Conservation (phyloP, 305 asterid species). For the Solanum chacoense region DNA sequence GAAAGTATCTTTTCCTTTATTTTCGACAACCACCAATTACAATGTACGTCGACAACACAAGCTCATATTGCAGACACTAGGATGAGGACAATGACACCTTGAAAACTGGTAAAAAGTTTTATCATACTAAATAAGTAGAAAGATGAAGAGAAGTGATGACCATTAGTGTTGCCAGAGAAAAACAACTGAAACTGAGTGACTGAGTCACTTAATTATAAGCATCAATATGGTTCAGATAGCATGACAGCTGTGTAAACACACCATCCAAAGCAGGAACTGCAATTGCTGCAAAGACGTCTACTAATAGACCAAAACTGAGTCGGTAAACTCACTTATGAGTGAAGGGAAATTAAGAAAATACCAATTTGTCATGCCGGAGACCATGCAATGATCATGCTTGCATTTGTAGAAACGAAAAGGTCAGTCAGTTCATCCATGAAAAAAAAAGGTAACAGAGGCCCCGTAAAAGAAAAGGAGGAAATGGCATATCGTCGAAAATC, state of each 20-base stretch:
- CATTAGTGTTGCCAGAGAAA: not conserved
- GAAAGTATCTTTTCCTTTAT: not conserved
- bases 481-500: not conserved
- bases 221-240: not conserved
- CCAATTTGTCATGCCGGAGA: not conserved
- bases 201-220: not conserved
- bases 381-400: not conserved
- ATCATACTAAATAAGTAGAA: not conserved
- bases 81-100: not conserved
- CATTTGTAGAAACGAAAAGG: not conserved
- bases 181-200: not conserved
- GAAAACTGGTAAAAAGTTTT: not conserved
- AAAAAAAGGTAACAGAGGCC: not conserved
- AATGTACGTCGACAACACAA: not conserved
- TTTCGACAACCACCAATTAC: not conserved
- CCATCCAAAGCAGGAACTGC: not conserved
- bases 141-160: not conserved
- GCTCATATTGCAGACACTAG: not conserved
- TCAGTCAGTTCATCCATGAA: not conserved
- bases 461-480: not conserved
- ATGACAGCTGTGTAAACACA: not conserved
- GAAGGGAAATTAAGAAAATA: not conserved
- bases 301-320: not conserved
- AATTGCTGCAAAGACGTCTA: not conserved
- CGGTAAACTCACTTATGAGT: not conserved